phyloP scores from a whole-genome alignment of 2,329 filamentous ascomycete species.

The Calonectria pteridis region DNA sequence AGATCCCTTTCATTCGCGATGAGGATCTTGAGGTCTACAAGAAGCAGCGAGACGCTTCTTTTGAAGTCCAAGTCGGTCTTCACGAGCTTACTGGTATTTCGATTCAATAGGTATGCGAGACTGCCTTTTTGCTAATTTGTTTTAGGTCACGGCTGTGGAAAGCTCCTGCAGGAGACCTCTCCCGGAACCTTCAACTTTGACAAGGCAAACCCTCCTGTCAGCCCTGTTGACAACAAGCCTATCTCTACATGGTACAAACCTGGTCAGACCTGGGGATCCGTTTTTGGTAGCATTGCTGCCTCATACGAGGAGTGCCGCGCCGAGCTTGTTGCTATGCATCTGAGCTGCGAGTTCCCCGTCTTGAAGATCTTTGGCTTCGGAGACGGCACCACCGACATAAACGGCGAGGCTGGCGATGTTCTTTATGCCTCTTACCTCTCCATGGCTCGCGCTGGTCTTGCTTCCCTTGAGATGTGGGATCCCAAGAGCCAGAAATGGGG shows the following conservation, averaged over 20 bases:
- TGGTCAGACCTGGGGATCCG: slow-evolving; percentile 93
- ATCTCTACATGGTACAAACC: slow-evolving; percentile 93
- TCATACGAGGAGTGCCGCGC: slow-evolving; percentile 96
- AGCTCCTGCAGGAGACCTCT: slow-evolving; percentile 89
- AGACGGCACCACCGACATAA: slow-evolving; percentile 78
- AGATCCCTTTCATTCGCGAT: slow-evolving; percentile 88
- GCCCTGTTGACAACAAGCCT: slow-evolving; percentile 80
- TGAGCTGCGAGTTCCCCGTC: slow-evolving; percentile 89
- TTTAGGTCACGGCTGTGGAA: slow-evolving; percentile 88
- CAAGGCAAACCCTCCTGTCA: slow-evolving; percentile 81
- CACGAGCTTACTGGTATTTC: slow-evolving; percentile 79
- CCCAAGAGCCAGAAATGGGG: slow-evolving; percentile 93
- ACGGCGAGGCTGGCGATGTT: slow-evolving; percentile 84
- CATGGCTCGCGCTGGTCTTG: slow-evolving; percentile 94
- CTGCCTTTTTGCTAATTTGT: slow-evolving; percentile 27
- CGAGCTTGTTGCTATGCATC: slow-evolving; percentile 92
- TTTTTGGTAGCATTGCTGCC: slow-evolving; percentile 88
- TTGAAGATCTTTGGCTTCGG: slow-evolving; percentile 94
- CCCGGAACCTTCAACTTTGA: slow-evolving; percentile 92
- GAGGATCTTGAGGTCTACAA: slow-evolving; percentile 83
- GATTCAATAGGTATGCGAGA: not conserved
- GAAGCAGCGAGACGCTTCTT: slow-evolving; percentile 86
- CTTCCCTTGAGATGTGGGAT: slow-evolving; percentile 94
- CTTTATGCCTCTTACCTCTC: slow-evolving; percentile 89
- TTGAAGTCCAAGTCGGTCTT: slow-evolving; percentile 95